Percentiles rank a stretch among this genome's conserved stretches.
These are phyloP conservation scores for Isatis lusitanica DNA, from an alignment of 441 rosid species.

Conservation along the genomic window DNA sequence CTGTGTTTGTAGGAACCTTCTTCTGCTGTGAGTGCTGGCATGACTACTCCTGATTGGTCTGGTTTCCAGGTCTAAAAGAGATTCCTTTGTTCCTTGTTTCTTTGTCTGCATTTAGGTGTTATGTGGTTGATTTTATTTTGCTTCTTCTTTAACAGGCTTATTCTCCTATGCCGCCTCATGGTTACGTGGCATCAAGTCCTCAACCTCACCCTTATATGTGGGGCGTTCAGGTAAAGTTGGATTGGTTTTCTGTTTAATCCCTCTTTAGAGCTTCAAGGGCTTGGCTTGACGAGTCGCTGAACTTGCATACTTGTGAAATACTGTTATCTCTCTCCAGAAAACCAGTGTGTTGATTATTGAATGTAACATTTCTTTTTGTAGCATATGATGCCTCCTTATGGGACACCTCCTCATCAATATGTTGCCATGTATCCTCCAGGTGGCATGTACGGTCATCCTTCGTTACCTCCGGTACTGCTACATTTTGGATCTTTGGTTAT, in stretches of 20 bases:
- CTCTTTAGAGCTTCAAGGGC: neutral
- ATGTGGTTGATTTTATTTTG: conserved; percentile 7
- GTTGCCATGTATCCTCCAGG: conserved; percentile 98
- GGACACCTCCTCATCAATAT: conserved; percentile 86
- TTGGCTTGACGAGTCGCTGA: neutral
- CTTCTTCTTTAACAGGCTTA: conserved; percentile 59
- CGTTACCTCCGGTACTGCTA: conserved; percentile 76
- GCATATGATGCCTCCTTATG: conserved; percentile 97
- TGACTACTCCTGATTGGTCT: conserved; percentile 82
- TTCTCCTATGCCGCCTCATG: conserved; percentile 95
- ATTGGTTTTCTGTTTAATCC: neutral
- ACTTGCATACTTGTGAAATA: neutral
- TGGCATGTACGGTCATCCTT: conserved; percentile 87
- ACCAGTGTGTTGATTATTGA: neutral
- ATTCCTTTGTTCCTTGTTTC: conserved; percentile 15
- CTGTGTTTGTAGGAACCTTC: conserved; percentile 61
- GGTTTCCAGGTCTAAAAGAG: conserved; percentile 76
- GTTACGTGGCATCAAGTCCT: conserved; percentile 88
- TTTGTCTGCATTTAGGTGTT: conserved; percentile 19
- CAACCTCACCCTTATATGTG: conserved; percentile 98
- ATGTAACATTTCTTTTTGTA: conserved; percentile 31
- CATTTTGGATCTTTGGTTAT: conserved; percentile 19
- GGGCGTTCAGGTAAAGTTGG: conserved; percentile 84
- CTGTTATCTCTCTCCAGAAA: neutral
- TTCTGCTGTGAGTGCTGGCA: conserved; percentile 50